Evolutionary conservation across 2,329 filamentous ascomycete species (phyloP).

Genomic region (Arthrinium phaeospermum): DNA sequence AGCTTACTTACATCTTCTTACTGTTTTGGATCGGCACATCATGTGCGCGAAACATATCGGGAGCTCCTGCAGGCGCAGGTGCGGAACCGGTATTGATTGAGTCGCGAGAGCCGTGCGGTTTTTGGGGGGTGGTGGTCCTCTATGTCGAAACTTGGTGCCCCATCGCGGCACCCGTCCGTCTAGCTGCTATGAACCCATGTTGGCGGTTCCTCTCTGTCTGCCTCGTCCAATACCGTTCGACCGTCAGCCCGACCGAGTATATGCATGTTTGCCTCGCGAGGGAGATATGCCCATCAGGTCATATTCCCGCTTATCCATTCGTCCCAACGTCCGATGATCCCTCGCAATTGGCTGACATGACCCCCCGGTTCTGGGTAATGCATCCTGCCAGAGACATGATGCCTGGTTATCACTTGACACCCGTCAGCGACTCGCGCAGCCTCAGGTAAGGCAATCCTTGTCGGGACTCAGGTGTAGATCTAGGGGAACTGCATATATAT

Average conservation of each 20-base stretch:
- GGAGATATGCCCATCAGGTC: neutral
- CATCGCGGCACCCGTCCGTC: neutral
- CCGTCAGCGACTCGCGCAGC: neutral
- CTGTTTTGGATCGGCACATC: neutral
- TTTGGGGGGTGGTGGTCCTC: neutral
- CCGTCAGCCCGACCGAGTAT: neutral
- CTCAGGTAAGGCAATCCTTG: neutral
- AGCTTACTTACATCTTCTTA: no score
- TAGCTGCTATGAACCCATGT: neutral
- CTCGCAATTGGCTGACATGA: neutral
- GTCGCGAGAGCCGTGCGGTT: neutral
- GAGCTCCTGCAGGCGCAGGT: neutral
- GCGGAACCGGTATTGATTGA: neutral
- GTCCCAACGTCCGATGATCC: neutral
- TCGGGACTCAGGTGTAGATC: neutral
- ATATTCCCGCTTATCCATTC: neutral
- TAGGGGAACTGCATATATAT: neutral
- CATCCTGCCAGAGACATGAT: neutral
- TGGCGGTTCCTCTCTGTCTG: neutral
- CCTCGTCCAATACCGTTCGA: conserved; percentile 8
- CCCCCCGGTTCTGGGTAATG: neutral
- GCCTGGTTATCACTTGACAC: neutral
- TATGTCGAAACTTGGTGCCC: neutral
- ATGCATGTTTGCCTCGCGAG: neutral
- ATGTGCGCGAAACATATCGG: neutral